Evolutionary conservation across 2,329 filamentous ascomycete genomes (phyloP), one percentile per base, ranked within the genome.

Genomic region (Ascochyta viciae-villosae): DNA sequence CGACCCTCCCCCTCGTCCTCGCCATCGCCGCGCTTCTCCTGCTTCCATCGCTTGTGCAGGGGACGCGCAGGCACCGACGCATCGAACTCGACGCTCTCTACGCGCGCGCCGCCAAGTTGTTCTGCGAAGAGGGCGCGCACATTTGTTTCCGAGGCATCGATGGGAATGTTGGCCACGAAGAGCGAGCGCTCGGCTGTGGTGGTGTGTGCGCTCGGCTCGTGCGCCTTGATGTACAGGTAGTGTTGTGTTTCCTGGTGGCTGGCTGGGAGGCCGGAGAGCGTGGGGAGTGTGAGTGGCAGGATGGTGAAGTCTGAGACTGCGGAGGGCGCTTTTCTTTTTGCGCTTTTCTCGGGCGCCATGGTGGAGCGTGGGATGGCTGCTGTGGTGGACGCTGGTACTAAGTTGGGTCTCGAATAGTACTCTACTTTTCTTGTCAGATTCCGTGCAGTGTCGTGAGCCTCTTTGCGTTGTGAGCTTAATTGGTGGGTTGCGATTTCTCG

Each of bases 111-210:
- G 8, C 91, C 89, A 0, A 97, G 83, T 15, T 96, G 84, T 0
- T 83, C 81, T 0, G 85, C 79, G 65, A 98, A 96, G 0, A 98
- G 79, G 38, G 87, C 82, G 40, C 91, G 87, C 38, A 98, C 82
- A 67, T 93, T 90, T 1, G 81, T 75, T 53, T 91, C 88, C 4
- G 91, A 96, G 56, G 91, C 88, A 72, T 97, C 93, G 60, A 89
- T 82, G 6, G 95, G 95, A 0, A 96, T 79, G 69, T 99, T 98
- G 61, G 93, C 90, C n/a, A 96, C 74, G 77, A 96, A 99, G 16
- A 99, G 83, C 58, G 90, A 92, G 65, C 93, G 88, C 74, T 90
- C 84, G 50, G 84, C 81, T 7, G 89, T 89, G 13, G 90, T 87
- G 10, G 68, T 71, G 23, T 72, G 61, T 19, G 65, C 83, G 77